Base-by-base conservation (phyloP, 805 yeast species). In the Saccharomycopsis sp. region DNA sequence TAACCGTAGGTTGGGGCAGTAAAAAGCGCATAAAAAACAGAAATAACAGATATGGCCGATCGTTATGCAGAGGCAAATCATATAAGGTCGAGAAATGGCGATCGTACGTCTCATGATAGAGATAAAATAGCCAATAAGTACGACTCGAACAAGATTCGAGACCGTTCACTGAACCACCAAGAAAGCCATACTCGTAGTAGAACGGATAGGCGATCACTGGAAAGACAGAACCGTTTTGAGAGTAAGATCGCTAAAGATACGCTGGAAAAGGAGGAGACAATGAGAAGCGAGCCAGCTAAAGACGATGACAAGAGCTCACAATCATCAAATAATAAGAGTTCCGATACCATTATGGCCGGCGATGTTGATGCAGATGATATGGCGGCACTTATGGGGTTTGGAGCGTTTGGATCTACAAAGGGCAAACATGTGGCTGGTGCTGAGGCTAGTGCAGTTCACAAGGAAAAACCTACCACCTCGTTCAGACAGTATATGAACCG, bases 401-500 rank as follows among this genome's bases (percentile, higher is more conserved):
- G 75, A 1, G 78, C 79, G 0, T 82, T 83, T 67, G 77, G 74
- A 0, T 66, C 81, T 1, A 82, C 87, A 3, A 83, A 83, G 66
- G 79, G 82, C 49, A 80, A 81, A 62, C 79, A 80, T 52, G 86
- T 82, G 3, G 68, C 68, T 42, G 84, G 82, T 1, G 69, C 78
- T 2, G 73, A 75, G 56, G 78, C 78, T 19, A 69, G 66, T 25
- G 84, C 82, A 1, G 72, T 73, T 0, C 76, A 76, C 9, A 52
- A 41, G 15, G 38, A 53, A 42, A 41, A 20, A 42, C 24, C 34
- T 47, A 3, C 53, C 3, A 24, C 42, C n/a, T 23, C 58, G 25
- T 83, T 80, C 65, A 73, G 87, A 64, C 86, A 82, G 67, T 83
- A 83, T 62, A 81, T 81, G 83, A 82, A 82, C 65, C 70, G 85